These are phyloP conservation scores for Mangifera indica DNA, from an alignment of 345 rosid genomes.

Conservation along the genomic window DNA sequence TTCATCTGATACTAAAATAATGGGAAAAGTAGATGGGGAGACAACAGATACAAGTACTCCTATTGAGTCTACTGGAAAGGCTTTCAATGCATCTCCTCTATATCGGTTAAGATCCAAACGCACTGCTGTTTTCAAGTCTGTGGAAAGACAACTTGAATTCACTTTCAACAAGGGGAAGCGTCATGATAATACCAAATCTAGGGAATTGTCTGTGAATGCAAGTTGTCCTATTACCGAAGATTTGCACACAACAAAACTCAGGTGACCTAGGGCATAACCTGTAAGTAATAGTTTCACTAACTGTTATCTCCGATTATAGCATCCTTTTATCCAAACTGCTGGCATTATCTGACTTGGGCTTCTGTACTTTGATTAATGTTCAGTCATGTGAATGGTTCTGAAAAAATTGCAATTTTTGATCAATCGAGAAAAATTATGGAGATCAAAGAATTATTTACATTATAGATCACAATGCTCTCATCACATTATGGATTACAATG, in stretches of 20 bases:
- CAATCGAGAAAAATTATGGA: neutral
- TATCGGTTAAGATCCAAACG: slow-evolving; percentile 80
- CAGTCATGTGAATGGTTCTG: neutral
- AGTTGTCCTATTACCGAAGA: slow-evolving; percentile 36
- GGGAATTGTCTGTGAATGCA: slow-evolving; percentile 33
- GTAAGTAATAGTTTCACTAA: slow-evolving; percentile 30
- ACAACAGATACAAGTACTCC: slow-evolving; percentile 29
- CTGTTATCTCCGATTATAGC: neutral
- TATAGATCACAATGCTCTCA: neutral
- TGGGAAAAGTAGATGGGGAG: slow-evolving; percentile 30
- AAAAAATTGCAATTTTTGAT: neutral
- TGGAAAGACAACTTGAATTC: slow-evolving; percentile 90
- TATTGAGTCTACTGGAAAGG: slow-evolving; percentile 37
- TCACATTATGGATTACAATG: too few relatives aligned
- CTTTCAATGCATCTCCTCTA: slow-evolving; percentile 85
- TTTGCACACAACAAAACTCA: slow-evolving; percentile 31
- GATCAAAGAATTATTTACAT: neutral
- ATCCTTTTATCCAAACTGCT: neutral
- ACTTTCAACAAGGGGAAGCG: slow-evolving; percentile 43
- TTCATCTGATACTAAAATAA: slow-evolving; percentile 30
- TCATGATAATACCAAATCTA: slow-evolving; percentile 39
- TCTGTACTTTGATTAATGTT: neutral
- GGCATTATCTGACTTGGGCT: neutral
- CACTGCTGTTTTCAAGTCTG: slow-evolving; percentile 70
- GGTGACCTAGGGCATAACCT: slow-evolving; percentile 35